Conservation (phyloP, 2,329 filamentous ascomycete species). For the Penicillium sp. region DNA sequence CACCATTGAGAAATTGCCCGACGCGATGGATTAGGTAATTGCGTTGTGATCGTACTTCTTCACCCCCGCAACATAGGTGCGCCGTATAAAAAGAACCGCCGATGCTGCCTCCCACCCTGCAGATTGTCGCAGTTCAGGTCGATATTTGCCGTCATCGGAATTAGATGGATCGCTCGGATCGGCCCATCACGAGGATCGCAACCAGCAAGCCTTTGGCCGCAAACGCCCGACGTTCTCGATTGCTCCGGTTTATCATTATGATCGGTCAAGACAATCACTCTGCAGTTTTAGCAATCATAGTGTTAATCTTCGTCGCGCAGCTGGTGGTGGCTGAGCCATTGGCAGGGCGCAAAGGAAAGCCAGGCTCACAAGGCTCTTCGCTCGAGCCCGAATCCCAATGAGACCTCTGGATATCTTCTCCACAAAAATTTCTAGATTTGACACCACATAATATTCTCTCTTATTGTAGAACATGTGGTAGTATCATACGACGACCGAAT, state of each 20-base stretch:
- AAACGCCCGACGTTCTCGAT: neutral
- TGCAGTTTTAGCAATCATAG: neutral
- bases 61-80: neutral
- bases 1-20: conserved; percentile 87
- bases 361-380: neutral
- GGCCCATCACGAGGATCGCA: neutral
- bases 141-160: conserved; percentile 1
- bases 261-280: no score
- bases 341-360: neutral
- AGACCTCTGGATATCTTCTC: conserved; percentile 5
- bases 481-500: neutral
- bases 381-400: neutral
- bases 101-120: conserved; percentile 13
- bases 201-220: neutral
- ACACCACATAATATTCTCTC: neutral
- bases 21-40: conserved; percentile 66
- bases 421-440: neutral
- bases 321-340: conserved; percentile 6
- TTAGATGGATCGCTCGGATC: neutral
- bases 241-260: no score
- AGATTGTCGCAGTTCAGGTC: conserved; percentile 10
- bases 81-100: neutral
- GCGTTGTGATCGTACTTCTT: neutral
- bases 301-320: neutral
- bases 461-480: neutral